Evolutionary conservation across 2,329 filamentous ascomycete species (phyloP), one percentile per base, ranked within the genome.

Genomic region (Penicillium italicum): DNA sequence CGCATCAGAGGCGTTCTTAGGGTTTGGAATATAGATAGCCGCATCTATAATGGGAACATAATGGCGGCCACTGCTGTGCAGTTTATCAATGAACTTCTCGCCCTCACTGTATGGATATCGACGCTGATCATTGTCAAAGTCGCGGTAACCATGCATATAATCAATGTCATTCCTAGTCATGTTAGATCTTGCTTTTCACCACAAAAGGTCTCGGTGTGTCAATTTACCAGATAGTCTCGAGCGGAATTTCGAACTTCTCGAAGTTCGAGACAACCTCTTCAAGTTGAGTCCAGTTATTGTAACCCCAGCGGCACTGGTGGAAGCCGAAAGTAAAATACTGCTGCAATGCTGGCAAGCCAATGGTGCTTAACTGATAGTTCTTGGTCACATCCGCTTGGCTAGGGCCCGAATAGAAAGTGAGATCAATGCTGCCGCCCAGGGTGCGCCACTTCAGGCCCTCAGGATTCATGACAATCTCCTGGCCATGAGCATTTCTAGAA

Each of bases 221-320:
- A 41, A 53, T 66, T 41, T 56, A 73, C 76, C 77, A 79, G 44
- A 79, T 73, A 34, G 72, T 79, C 62, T 83, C 80, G 2, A 85
- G 71, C 0, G 83, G 83, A 52, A 86, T 85, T 30, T 77, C 73
- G 55, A 83, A 84, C 20, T 74, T 75, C 55, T 75, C 77, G 69
- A 81, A 83, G 49, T 77, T 79, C 45, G 80, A 73, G 31, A 83
- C 76, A 11, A 84, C 78, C 60, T 82, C 82, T 59, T 87, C 80
- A 3, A 90, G 67, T 28, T 84, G 79, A 1, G 83, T 82, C 84
- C 87, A 91, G 64, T 89, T 90, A 37, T 80, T 76, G 69, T 94
- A 94, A 0, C 90, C 90, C 85, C 90, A 94, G 56, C 89, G 82
- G 64, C 89, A 93, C 69, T 95, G 90, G 62, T 95, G 90, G 68